Conservation (phyloP, 2,329 filamentous ascomycete species). For the Claviceps arundinis region DNA sequence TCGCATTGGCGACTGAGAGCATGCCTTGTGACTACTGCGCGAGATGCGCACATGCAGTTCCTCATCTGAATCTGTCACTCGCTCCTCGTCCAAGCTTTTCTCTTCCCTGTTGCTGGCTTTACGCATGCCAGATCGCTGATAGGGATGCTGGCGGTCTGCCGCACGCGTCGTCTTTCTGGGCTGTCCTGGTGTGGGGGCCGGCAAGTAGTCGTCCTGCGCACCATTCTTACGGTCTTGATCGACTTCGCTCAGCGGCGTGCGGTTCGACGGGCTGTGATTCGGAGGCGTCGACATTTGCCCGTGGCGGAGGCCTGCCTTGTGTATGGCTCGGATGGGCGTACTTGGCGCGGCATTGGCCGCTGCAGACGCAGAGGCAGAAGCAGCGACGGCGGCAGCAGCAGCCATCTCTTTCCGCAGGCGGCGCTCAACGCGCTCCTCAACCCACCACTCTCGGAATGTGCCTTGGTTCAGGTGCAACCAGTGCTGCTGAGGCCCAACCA, state of each 20-base stretch:
- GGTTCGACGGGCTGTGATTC: conserved; percentile 59
- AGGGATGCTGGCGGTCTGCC: conserved; percentile 62
- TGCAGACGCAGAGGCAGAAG: not conserved
- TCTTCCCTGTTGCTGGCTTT: conserved; percentile 32
- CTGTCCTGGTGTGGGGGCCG: conserved; percentile 89
- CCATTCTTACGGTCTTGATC: conserved; percentile 62
- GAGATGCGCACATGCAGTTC: conserved; percentile 62
- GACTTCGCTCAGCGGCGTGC: conserved; percentile 86
- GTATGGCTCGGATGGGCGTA: conserved; percentile 49
- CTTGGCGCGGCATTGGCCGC: conserved; percentile 33
- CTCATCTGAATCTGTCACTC: conserved; percentile 62
- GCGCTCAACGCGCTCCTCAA: conserved; percentile 71
- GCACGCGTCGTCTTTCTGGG: conserved; percentile 76
- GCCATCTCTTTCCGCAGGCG: conserved; percentile 48
- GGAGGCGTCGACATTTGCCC: conserved; percentile 72
- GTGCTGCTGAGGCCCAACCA: conserved; percentile 95
- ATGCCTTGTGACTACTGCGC: conserved; percentile 52
- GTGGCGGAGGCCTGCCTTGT: conserved; percentile 45
- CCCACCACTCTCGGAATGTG: conserved; percentile 97
- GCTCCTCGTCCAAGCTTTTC: conserved; percentile 40
- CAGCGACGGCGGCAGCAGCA: conserved; percentile 11
- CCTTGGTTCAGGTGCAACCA: conserved; percentile 97
- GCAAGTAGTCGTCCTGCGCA: conserved; percentile 80
- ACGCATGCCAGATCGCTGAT: conserved; percentile 42
- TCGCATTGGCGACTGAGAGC: conserved; percentile 45